Conservation (phyloP, 2,329 filamentous ascomycete genomes). For the Aspergillus felis region DNA sequence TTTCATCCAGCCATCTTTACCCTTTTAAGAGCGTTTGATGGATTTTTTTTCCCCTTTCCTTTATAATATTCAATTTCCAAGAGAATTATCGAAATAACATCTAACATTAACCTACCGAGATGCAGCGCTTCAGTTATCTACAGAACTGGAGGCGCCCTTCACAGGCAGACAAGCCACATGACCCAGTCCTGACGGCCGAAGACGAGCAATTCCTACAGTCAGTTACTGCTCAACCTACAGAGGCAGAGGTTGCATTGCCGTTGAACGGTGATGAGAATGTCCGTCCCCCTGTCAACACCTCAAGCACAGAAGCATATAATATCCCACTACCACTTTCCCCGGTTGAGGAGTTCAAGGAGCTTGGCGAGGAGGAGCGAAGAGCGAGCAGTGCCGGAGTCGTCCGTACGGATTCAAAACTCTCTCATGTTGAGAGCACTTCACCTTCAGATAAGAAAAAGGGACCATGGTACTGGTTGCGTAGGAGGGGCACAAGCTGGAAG, state of each 20-base stretch:
- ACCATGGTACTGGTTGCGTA: constrained; percentile 39
- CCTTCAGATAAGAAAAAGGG: constrained; percentile 28
- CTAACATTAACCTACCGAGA: constrained; percentile 14
- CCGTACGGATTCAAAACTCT: constrained; percentile 13
- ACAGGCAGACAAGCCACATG: constrained; percentile 27
- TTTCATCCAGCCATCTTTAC: not conserved
- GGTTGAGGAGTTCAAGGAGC: constrained; percentile 35
- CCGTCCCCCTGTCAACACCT: constrained; percentile 19
- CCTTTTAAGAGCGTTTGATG: not conserved
- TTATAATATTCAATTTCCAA: not conserved
- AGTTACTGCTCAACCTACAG: constrained; percentile 45
- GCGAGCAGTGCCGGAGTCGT: constrained; percentile 18
- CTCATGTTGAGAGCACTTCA: constrained; percentile 15
- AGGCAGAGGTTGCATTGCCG: constrained; percentile 11
- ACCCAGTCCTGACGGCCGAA: constrained; percentile 55
- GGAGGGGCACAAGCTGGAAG: constrained; percentile 29
- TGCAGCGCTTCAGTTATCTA: constrained; percentile 44
- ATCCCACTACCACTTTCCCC: constrained; percentile 51
- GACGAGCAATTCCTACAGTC: constrained; percentile 56
- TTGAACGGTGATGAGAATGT: constrained; percentile 6
- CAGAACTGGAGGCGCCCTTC: constrained; percentile 36
- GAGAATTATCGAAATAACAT: not conserved
- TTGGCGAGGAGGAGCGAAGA: constrained; percentile 31
- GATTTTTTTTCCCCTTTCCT: not conserved
- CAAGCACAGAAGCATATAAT: constrained; percentile 45